Percentiles rank a stretch among this genome's conserved stretches.
Conservation (phyloP, 176 grass and related monocot genomes). For the Rhynchospora tenuis region DNA sequence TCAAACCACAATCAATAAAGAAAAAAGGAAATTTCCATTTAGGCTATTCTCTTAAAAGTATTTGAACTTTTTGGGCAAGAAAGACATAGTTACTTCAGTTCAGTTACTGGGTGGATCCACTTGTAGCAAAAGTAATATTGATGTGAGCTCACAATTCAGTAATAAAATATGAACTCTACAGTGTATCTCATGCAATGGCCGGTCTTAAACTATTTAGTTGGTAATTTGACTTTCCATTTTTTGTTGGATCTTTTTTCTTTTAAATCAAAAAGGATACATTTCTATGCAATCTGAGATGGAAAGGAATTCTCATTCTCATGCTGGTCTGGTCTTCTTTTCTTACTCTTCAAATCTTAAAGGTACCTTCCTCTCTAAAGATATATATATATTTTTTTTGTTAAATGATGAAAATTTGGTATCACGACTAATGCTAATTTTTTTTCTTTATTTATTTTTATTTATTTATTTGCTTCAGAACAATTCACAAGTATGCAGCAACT, state of each 20-base stretch:
- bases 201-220: not conserved
- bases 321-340: conserved; percentile 67
- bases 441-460: not conserved
- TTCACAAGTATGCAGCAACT: conserved; percentile 60
- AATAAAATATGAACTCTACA: not conserved
- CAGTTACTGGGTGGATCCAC: not conserved
- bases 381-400: not conserved
- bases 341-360: conserved; percentile 83
- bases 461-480: conserved; percentile 42
- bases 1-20: not conserved
- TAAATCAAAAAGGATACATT: conserved; percentile 50
- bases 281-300: conserved; percentile 78
- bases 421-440: not conserved
- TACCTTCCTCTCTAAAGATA: not conserved
- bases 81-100: not conserved
- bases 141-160: not conserved
- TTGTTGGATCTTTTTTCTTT: not conserved
- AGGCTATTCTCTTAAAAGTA: not conserved
- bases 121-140: not conserved
- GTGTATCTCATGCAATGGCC: conserved; percentile 3
- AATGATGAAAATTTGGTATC: not conserved
- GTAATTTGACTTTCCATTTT: not conserved
- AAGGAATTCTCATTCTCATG: conserved; percentile 64
- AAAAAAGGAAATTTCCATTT: not conserved
- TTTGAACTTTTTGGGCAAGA: not conserved